Evolutionary conservation across 1,139 yeast genomes (phyloP), one percentile per base, ranked within the genome.

Genomic region (Scheffersomyces stambukii): DNA sequence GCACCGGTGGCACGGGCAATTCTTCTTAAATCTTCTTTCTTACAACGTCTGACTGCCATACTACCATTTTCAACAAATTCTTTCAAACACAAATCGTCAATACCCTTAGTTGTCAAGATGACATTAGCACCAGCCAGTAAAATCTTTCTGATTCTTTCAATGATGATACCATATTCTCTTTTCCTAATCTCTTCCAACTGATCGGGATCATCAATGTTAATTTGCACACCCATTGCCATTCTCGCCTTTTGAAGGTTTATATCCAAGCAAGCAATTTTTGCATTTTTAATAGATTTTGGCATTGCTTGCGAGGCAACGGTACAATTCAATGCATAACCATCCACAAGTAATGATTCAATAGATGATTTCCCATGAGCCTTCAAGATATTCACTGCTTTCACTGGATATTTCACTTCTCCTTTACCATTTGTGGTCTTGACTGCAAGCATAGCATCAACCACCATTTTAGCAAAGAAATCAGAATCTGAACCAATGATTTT

Each of bases 1-100:
- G 96, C 99, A 36, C 99, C 99, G 4, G 97, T 86, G 22, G 98
- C 98, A 52, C 96, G 77, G 8, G 98, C 97, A 47, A 93, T 91
- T 66, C 98, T 78, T 57, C 95, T 77, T 48, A 93, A 70, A 58
- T 93, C 99, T 59, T 91, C 98, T 57, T 88, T 89, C 61, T 88
- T 86, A 70, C 97, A 89, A 48, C 99, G 79, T 68, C 99, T 81
- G 24, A 93, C 98, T 10, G 95, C 98, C 91, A 93, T 88, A 29
- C 91, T 93, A 25, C 91, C 89, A 24, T 89, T 85, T 60, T 93
- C 98, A 32, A 91, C 93, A 59, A 93, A 91, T 55, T 85, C 91
- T 62, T 93, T 93, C 50, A 93, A 70, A 56, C 96, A 89, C 57
- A 91, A 72, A 56, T 93, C 98, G 60, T 93, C 99, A 47, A 93